Percentiles rank a stretch among this genome's conserved stretches.
Conservation (phyloP, 139 green algal genomes). For the Chlamydomonas sphaeroides region DNA sequence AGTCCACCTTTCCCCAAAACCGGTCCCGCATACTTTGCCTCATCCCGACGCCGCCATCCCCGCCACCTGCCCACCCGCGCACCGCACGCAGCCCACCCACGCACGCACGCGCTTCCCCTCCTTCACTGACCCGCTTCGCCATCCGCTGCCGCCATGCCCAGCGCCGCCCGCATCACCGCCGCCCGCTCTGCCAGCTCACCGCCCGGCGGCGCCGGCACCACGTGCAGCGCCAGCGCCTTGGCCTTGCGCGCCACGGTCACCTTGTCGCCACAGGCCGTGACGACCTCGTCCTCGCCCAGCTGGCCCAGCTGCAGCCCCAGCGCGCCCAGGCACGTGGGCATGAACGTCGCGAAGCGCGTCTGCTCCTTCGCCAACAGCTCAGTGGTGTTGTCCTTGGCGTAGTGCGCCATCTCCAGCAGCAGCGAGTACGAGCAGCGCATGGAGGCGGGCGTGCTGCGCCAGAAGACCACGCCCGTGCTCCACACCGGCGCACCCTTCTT, state of each 20-base stretch:
- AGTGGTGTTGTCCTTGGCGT: neutral
- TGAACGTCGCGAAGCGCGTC: conserved; percentile 28
- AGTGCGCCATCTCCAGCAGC: conserved; percentile 16
- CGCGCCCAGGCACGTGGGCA: conserved; percentile 3
- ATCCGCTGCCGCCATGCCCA: neutral
- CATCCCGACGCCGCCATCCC: no score
- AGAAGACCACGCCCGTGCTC: conserved; percentile 9
- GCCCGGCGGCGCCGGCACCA: neutral
- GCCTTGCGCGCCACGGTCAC: neutral
- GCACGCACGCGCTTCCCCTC: no score
- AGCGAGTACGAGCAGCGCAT: conserved; percentile 35
- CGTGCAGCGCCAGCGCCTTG: neutral
- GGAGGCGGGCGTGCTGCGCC: conserved; percentile 9
- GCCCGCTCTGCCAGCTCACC: neutral
- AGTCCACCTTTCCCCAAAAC: no score
- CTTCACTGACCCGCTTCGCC: neutral
- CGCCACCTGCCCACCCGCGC: no score
- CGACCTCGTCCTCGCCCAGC: neutral
- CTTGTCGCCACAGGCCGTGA: neutral
- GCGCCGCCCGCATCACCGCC: neutral
- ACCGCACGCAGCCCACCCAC: no score
- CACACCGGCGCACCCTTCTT: neutral
- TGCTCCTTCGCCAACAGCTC: neutral
- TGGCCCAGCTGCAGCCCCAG: neutral
- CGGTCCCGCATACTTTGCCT: no score